Percentiles rank a stretch among this genome's conserved stretches.
Conservation (phyloP, 768 basidiomycete species). For the Tricholoma terreum region DNA sequence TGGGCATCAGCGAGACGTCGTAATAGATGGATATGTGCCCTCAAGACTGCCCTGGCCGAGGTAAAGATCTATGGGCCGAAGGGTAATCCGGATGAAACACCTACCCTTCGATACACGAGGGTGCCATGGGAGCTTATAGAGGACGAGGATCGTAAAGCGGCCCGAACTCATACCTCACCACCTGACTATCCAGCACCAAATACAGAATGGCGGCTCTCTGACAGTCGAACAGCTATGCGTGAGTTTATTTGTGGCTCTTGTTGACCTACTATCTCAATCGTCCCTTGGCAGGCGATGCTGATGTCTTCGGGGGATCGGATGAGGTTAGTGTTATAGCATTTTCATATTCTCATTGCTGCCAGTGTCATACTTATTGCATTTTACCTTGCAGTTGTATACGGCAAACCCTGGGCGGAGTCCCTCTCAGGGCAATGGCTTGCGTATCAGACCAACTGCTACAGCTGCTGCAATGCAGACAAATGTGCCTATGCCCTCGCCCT, state of each 20-base stretch:
- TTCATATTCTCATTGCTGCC: constrained; percentile 4
- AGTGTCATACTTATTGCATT: constrained; percentile 7
- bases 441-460: constrained; percentile 3
- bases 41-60: constrained; percentile 70
- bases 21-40: constrained; percentile 90
- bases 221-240: constrained; percentile 51
- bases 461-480: constrained; percentile 13
- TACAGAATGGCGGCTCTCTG: constrained; percentile 50
- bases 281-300: constrained; percentile 32
- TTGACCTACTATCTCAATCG: constrained; percentile 2
- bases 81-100: constrained; percentile 54
- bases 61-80: constrained; percentile 66
- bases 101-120: constrained; percentile 58
- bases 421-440: constrained; percentile 3
- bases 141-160: constrained; percentile 35
- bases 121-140: constrained; percentile 70
- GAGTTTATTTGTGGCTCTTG: constrained; percentile 18
- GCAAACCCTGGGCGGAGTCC: constrained; percentile 11
- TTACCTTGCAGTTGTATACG: constrained; percentile 18
- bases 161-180: constrained; percentile 16
- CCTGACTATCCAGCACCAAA: constrained; percentile 27
- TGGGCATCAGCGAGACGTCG: constrained; percentile 60
- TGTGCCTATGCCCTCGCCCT: constrained; percentile 9
- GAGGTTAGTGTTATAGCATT: constrained; percentile 21
- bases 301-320: constrained; percentile 43